phyloP scores from a whole-genome alignment of 495 filamentous ascomycete genomes.

The Parachaetomium inaequale region DNA sequence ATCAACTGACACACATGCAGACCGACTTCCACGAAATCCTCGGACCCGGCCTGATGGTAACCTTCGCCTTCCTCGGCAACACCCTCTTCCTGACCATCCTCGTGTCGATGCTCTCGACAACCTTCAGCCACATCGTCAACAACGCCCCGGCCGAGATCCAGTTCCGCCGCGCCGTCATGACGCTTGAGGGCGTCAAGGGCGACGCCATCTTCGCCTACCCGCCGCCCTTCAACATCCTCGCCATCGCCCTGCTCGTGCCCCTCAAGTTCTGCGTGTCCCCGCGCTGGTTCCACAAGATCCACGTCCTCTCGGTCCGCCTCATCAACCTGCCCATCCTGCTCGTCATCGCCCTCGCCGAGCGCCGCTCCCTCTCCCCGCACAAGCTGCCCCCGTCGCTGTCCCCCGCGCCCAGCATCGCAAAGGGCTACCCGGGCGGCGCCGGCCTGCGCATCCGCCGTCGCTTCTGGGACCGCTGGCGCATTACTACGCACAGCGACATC shows the following conservation, averaged over 20 bases:
- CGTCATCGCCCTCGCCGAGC: constrained; percentile 56
- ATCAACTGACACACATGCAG: constrained; percentile 23
- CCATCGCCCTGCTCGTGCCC: constrained; percentile 59
- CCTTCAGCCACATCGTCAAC: constrained; percentile 61
- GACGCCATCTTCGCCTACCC: constrained; percentile 71
- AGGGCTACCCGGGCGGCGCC: constrained; percentile 17
- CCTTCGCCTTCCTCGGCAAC: constrained; percentile 71
- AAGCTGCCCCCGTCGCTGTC: constrained; percentile 9
- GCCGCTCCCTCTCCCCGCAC: constrained; percentile 43
- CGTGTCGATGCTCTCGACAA: constrained; percentile 70
- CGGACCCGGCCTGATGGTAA: constrained; percentile 65
- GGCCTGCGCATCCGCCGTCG: constrained; percentile 21
- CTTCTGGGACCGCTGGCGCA: constrained; percentile 50
- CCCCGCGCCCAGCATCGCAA: constrained; percentile 1
- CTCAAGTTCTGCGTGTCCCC: constrained; percentile 61
- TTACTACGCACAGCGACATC: constrained; percentile 60
- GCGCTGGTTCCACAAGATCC: constrained; percentile 76
- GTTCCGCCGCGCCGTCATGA: constrained; percentile 67
- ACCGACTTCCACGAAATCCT: constrained; percentile 62
- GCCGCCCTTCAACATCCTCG: constrained; percentile 70
- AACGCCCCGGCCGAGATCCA: constrained; percentile 68
- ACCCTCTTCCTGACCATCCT: constrained; percentile 74
- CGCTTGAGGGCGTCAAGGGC: constrained; percentile 70
- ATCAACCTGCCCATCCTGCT: constrained; percentile 65
- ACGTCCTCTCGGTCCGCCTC: constrained; percentile 59